phyloP scores from a whole-genome alignment of 2,329 filamentous ascomycete species.

The Cordyceps farinosa region DNA sequence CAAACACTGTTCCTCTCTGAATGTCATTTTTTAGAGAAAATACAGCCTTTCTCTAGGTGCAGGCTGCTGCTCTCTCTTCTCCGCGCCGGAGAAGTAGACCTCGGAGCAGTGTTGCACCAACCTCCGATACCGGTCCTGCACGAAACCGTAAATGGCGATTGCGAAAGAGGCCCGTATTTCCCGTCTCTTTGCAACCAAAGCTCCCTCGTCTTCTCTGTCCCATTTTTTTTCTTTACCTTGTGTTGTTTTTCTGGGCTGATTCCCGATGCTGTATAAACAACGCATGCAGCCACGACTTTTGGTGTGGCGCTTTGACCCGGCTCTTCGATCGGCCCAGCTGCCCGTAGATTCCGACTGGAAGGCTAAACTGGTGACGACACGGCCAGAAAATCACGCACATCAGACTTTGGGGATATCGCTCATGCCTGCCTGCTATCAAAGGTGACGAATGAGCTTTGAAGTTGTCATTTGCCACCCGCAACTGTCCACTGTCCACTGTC shows the following conservation, averaged over 20 bases:
- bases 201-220: neutral
- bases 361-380: constrained; percentile 4
- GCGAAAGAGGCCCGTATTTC: neutral
- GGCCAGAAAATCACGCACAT: neutral
- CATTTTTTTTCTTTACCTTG: neutral
- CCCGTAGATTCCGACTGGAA: neutral
- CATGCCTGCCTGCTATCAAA: too few relatives aligned
- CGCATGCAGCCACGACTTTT: neutral
- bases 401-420: neutral
- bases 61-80: neutral
- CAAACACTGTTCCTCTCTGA: neutral
- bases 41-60: neutral
- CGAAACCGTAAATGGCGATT: neutral
- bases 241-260: neutral
- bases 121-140: constrained; percentile 4
- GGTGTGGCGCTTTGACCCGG: neutral
- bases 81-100: too few relatives aligned
- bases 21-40: neutral
- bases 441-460: too few relatives aligned
- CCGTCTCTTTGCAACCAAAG: neutral
- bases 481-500: too few relatives aligned
- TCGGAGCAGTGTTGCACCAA: neutral
- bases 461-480: too few relatives aligned
- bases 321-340: neutral
- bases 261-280: neutral